Conservation (phyloP, 2,329 filamentous ascomycete genomes). For the Keithomyces neogunnii region DNA sequence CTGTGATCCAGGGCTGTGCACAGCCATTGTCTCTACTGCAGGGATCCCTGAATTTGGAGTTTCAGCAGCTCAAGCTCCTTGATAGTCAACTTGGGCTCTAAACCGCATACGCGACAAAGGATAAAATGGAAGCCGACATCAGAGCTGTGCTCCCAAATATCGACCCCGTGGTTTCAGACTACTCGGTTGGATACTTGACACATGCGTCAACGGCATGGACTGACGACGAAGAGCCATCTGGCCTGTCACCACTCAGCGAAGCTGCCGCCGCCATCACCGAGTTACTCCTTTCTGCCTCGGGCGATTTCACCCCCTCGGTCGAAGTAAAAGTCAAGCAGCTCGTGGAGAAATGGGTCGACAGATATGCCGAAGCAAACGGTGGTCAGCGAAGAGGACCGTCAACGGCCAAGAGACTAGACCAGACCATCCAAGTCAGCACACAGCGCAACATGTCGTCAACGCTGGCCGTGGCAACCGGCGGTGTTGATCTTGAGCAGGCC, state of each 20-base stretch:
- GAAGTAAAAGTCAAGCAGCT: slow-evolving; percentile 73
- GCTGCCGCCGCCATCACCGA: slow-evolving; percentile 80
- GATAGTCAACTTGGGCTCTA: not conserved
- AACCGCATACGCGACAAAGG: not conserved
- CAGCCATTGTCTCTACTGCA: not conserved
- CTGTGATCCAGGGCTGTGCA: not conserved
- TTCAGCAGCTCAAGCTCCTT: not conserved
- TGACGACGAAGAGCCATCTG: slow-evolving; percentile 60
- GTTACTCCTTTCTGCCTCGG: slow-evolving; percentile 86
- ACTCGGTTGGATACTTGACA: slow-evolving; percentile 87
- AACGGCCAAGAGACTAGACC: slow-evolving; percentile 76
- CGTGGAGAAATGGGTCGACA: slow-evolving; percentile 82
- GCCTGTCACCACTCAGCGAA: slow-evolving; percentile 70
- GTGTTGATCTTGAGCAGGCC: slow-evolving; percentile 88
- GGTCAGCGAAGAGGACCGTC: slow-evolving; percentile 65
- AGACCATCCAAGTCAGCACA: slow-evolving; percentile 88
- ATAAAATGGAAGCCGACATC: slow-evolving; percentile 77
- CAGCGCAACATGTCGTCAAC: slow-evolving; percentile 96
- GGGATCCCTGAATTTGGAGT: not conserved
- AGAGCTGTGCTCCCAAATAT: slow-evolving; percentile 76
- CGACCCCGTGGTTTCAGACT: slow-evolving; percentile 82
- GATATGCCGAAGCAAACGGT: slow-evolving; percentile 67
- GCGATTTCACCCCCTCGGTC: slow-evolving; percentile 62
- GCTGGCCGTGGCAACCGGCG: slow-evolving; percentile 72
- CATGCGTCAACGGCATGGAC: slow-evolving; percentile 84